These are phyloP conservation scores for Abelmoschus esculentus DNA, from an alignment of 345 rosid genomes.

Conservation along the genomic window DNA sequence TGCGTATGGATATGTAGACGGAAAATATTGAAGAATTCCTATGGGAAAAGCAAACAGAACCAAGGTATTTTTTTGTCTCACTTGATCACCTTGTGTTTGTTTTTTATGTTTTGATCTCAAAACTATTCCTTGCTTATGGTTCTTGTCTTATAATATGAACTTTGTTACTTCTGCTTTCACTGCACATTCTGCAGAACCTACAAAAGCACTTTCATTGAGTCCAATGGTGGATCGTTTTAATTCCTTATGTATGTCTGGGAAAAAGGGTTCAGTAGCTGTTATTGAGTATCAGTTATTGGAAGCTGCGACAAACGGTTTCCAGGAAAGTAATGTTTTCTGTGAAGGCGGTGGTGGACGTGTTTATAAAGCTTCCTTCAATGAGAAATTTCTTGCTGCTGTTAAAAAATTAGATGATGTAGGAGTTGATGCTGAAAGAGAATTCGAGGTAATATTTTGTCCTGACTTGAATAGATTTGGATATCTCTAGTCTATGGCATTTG, in stretches of 20 bases:
- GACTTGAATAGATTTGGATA: slow-evolving; percentile 1
- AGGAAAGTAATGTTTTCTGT: slow-evolving; percentile 52
- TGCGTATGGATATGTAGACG: too few species aligned
- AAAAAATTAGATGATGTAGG: slow-evolving; percentile 57
- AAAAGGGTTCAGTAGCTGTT: slow-evolving; percentile 46
- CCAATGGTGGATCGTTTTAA: slow-evolving; percentile 35
- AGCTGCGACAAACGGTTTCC: slow-evolving; percentile 70
- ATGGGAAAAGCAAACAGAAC: too few species aligned
- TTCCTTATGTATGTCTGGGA: slow-evolving; percentile 30
- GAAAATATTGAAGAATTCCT: too few species aligned
- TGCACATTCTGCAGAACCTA: slow-evolving; percentile 36
- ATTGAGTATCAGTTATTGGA: slow-evolving; percentile 64
- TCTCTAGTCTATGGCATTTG: background rate
- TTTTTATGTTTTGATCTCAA: too few species aligned
- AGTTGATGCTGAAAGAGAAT: slow-evolving; percentile 48
- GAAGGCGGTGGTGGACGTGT: slow-evolving; percentile 56
- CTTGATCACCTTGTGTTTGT: too few species aligned
- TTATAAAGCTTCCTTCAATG: slow-evolving; percentile 58
- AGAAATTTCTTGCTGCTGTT: slow-evolving; percentile 58
- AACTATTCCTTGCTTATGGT: background rate
- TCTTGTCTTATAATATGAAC: background rate
- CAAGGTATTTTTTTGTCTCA: too few species aligned
- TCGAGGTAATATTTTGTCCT: slow-evolving; percentile 39
- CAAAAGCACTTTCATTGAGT: slow-evolving; percentile 34
- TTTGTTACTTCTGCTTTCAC: background rate